Evolutionary conservation across 1,139 yeast genomes (phyloP), one percentile per base, ranked within the genome.

Genomic region (Nakaseomyces kungkrabaensis): DNA sequence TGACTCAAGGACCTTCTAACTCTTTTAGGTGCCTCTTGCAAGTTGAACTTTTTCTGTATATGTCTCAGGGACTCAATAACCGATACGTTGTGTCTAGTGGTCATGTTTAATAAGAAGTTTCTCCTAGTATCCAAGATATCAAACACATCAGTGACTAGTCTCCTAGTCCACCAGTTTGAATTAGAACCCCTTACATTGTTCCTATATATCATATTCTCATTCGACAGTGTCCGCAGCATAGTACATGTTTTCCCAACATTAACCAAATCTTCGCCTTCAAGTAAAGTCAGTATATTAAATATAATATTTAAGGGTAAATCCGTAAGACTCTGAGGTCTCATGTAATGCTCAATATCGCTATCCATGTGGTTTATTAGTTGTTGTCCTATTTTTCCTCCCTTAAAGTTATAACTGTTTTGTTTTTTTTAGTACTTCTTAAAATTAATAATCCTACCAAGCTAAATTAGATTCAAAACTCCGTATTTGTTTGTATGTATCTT

Each of bases 301-400:
- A 63, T 41, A 4, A 62, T 53, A 46, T 59, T 56, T 44, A 63
- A 45, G 3, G 66, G 65, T 29, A 63, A 51, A 25, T 41, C 44
- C 13, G 44, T 29, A 4, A 41, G 44, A 13, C 44, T 29, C 26
- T 29, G 33, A 8, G 44, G 44, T 22, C 44, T 41, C 44, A 41
- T n/a, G 5, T 41, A 41, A n/a, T 41, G 34, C 11, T 27, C 33
- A 29, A 41, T 41, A 41, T 41, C 44, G 8, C 34, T 29, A 41
- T 41, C 44, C 44, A 41, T 41, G 38, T 53, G n/a, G n/a, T 33
- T 33, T 11, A 10, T 33, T 9, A 5, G 3, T 33, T 33, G 13
- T 33, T 10, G 22, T 17, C 22, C 22, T 17, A 17, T 17, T 17
- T 17, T 17, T 17, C 22, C 22, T 17, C 3, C 22, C 22, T 3